Percentiles rank a stretch among this genome's conserved stretches.
Evolutionary conservation across 371 early-diverging fungal genomes (phyloP).

Genomic region (Mortierella sp.): DNA sequence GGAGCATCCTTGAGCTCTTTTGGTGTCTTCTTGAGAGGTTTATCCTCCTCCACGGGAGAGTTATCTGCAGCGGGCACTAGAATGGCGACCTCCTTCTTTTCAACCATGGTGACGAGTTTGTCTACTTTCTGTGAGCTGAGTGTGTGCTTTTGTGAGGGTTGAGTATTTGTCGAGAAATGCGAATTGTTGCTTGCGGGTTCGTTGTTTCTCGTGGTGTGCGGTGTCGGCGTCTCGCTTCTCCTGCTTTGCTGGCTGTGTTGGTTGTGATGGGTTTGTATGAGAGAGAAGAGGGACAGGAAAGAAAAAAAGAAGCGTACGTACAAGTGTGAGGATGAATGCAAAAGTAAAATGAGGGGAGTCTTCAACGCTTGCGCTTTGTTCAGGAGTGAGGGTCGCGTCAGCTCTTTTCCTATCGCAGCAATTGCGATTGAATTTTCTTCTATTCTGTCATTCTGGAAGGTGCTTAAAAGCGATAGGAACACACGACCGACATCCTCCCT

Average conservation of each 20-base stretch:
- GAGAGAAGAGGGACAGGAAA: background rate
- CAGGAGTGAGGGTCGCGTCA: conserved; percentile 7
- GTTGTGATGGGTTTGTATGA: conserved; percentile 1
- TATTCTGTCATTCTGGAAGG: background rate
- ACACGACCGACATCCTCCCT: background rate
- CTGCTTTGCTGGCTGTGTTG: background rate
- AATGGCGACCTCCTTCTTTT: conserved; percentile 50
- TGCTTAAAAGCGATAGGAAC: background rate
- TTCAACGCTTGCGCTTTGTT: conserved; percentile 4
- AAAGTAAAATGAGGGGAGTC: background rate
- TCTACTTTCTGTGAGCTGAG: background rate
- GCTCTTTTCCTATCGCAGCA: background rate
- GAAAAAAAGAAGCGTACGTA: background rate
- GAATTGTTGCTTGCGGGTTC: background rate
- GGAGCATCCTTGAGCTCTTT: conserved; percentile 57
- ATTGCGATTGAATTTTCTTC: background rate
- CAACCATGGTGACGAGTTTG: conserved; percentile 28
- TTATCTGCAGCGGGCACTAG: conserved; percentile 57
- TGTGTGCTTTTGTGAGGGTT: background rate
- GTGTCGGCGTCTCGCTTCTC: background rate
- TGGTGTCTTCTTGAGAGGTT: conserved; percentile 56
- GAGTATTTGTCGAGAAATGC: background rate
- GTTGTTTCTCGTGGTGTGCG: background rate
- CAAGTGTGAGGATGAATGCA: background rate
- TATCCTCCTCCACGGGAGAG: conserved; percentile 57